Base-by-base conservation (phyloP, 1,284 basidiomycete genomes). In the Cutaneotrichosporon cutaneum region DNA sequence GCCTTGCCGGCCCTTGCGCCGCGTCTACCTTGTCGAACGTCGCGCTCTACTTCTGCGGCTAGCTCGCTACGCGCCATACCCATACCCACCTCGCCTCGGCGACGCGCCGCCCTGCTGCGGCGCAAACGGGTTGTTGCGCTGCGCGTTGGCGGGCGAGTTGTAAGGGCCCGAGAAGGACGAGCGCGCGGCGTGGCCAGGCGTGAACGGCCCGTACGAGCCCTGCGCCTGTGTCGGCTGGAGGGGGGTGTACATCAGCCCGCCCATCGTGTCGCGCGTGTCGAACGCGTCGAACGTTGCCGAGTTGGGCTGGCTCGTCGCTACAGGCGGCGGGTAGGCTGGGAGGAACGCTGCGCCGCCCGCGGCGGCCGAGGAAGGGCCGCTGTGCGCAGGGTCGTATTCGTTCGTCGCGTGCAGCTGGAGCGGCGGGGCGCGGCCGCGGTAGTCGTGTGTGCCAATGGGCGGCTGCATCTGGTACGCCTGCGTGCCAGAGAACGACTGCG, bases 321-420 rank as follows among this genome's bases (percentile, higher is more conserved):
- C 78, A 0, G 77, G 70, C 6, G 78, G 78, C 3, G 78, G 78
- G 61, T 73, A 80, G 1, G 77, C 70, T 0, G 77, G 78, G 5
- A 80, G 61, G 54, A 72, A 77, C 7, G 61, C 48, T 24, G 68
- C 59, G n/a, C 59, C 56, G 10, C 53, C 47, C 22, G 48, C 30
- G 24, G 18, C 10, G 26, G 57, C 45, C 13, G 27, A 50, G 5
- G 47, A 24, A 18, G 68, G 62, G 21, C 52, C 52, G 1, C 66
- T 56, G 10, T 60, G 36, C 7, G 64, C 69, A 4, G 72, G 70
- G 39, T 75, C 75, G 61, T 73, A 74, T 39, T 73, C 76, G 61
- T 52, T 60, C 24, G 70, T 72, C 44, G 63, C 62, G 42, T 59
- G 59, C 27, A 67, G 54, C 51, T 54, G 55, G 8, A 60, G 56